Evolutionary conservation across 768 basidiomycete species (phyloP), one percentile per base, ranked within the genome.

Genomic region (Boletales sp.): DNA sequence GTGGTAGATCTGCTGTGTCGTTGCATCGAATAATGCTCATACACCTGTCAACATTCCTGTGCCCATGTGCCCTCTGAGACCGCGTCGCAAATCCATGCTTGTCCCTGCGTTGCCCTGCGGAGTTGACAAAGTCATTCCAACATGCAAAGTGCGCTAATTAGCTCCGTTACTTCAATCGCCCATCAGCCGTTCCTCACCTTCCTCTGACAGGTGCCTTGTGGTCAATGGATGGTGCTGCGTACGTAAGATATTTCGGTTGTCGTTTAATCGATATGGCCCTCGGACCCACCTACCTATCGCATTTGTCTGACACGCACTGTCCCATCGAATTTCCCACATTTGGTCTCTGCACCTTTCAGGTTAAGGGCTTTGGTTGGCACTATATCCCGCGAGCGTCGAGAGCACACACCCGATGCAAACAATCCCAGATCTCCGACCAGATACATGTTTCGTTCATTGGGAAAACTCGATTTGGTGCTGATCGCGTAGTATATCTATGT

Each of bases 401-500:
- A 59, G 64, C 66, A 67, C 54, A 66, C 55, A 45, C 64, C 62
- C 66, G 69, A 64, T 64, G 54, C 53, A 56, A 63, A 53, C 49
- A 62, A 56, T 56, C 60, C 65, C 60, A 70, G 68, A 68, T 68
- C 67, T 68, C 68, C 68, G 68, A 70, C 68, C 53, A 62, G 60
- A 66, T 68, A 51, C 55, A 53, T 61, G 67, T 70, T 63, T 63
- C 66, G 64, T 54, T 65, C 58, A 61, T 55, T 57, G 62, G 68
- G 54, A 68, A 69, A 61, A 63, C 57, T 68, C 60, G 62, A 62
- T 66, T 68, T 68, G 64, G 68, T 58, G 56, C 58, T 70, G 67
- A 70, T 68, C 67, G 58, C 67, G 67, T 70, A 67, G 65, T 69
- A 64, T 68, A 70, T 70, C 68, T 70, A 68, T 64, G 64, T 68